Conservation (phyloP, 176 grass and related monocot genomes). For the Aegilops speltoides region DNA sequence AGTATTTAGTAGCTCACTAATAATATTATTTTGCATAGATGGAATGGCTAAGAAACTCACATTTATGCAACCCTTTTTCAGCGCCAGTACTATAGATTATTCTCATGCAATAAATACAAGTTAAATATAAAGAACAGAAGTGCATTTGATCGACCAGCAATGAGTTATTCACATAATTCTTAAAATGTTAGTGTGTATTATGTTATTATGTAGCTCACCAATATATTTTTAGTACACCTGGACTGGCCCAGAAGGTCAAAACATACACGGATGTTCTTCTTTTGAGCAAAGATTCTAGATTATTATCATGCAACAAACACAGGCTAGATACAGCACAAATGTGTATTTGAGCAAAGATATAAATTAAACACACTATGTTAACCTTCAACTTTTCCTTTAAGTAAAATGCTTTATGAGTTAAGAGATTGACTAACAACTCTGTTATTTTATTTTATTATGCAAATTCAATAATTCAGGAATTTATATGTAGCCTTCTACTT, state of each 20-base stretch:
- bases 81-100: slow-evolving; percentile 7
- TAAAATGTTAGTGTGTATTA: not conserved
- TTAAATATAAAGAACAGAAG: not conserved
- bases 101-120: not conserved
- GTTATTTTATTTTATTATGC: slow-evolving; percentile 16
- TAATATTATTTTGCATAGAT: not conserved
- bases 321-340: not conserved
- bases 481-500: slow-evolving; percentile 6
- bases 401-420: not conserved
- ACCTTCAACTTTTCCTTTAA: slow-evolving; percentile 13
- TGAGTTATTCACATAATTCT: slow-evolving; percentile 24
- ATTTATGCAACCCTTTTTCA: not conserved
- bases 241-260: not conserved
- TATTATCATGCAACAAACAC: slow-evolving; percentile 1
- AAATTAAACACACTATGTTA: not conserved
- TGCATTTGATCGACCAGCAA: not conserved
- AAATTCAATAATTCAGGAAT: slow-evolving; percentile 9
- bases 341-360: not conserved
- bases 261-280: not conserved
- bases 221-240: not conserved
- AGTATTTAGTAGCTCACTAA: not conserved
- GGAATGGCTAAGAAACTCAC: not conserved
- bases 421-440: not conserved
- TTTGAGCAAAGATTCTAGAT: not conserved
- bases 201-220: slow-evolving; percentile 6